Base-by-base conservation (phyloP, 176 grass and related monocot genomes). In the Rhynchospora pubera region DNA sequence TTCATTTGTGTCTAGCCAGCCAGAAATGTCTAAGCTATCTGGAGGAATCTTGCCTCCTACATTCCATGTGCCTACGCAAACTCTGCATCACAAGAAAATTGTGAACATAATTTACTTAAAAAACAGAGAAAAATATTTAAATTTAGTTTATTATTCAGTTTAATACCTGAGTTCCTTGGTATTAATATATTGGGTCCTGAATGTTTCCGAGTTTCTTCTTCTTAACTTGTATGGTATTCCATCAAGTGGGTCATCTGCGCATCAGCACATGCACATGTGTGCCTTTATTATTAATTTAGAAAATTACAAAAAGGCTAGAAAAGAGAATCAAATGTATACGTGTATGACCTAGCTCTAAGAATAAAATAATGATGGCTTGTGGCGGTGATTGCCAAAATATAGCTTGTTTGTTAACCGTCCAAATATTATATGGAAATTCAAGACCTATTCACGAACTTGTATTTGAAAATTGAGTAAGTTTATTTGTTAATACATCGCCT, bases 181-280 rank as follows among this genome's bases (percentile, higher is more conserved):
- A 63, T 84, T 77, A 57, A 98, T 98, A 81, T 98, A 98, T 82
- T 98, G 95, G 79, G 92, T 82, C 10, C 95, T 88, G 56, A 98
- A 87, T 42, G 95, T 98, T 85, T 98, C 95, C 10, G 95, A 98
- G 64, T 93, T 94, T 55, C 90, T 85, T 82, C 92, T 77, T 51
- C 85, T 83, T 30, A 88, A 75, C 79, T 65, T 98, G 85, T 93
- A 94, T 57, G 92, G 82, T 24, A 79, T 79, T 34, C 85, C 57
- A 28, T 93, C 87, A 18, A 87, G 44, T 14, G 12, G 67, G 7
- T 94, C 91, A 11, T 70, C 91, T 92, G 83, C 10, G 72, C 87
- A 18, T 59, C 89, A 90, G 83, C 18, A 79, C 61, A 86, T 52
- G 83, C 18, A 79, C 61, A 86, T 52, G 47, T 47, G 79, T 77